Base-by-base conservation (phyloP, 495 filamentous ascomycete species). In the Tuber magnatum region DNA sequence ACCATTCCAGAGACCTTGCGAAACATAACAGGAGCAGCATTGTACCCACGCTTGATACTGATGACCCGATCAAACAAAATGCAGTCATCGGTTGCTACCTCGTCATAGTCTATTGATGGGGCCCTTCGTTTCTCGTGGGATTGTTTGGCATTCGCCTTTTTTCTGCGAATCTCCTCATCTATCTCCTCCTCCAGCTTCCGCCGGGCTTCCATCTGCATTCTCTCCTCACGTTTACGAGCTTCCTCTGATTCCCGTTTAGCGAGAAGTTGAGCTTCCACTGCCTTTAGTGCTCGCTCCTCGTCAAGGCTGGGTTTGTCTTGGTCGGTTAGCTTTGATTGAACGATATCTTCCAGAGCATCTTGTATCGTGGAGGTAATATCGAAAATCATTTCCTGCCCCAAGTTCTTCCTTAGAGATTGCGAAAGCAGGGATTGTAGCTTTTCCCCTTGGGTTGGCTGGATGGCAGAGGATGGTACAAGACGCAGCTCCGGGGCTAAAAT, bases 311-410 rank as follows among this genome's bases (percentile, higher is more conserved):
- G 94, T 16, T 97, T 84, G 70, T 93, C 88, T 73, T 89, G 86
- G 24, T 91, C 89, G 68, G 90, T 91, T 71, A 79, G 51, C 76
- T 90, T 90, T 41, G 89, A 88, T 78, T 91, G 87, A 14, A 92
- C 91, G 32, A 92, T 93, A 84, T 96, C 92, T 82, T 98, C 94
- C 32, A 99, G 85, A 28, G 94, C 89, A 76, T 98, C 95, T 75
- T 92, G 90, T 68, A 97, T 90, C 8, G 90, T 89, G 70, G 91
- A 88, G 14, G 92, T 92, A 51, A 99, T 87, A 74, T 93, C 92
- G 83, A 92, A 91, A 20, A 99, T 93, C 94, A 99, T 97, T 71
- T 93, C 91, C 76, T 91, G 88, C 3, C 91, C 92, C 28, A 93
- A 78, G 44, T 86, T 85, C 69, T 83, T 85, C 43, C 79, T 76